Conservation (phyloP, 2,329 filamentous ascomycete species). For the Fusarium sp. region DNA sequence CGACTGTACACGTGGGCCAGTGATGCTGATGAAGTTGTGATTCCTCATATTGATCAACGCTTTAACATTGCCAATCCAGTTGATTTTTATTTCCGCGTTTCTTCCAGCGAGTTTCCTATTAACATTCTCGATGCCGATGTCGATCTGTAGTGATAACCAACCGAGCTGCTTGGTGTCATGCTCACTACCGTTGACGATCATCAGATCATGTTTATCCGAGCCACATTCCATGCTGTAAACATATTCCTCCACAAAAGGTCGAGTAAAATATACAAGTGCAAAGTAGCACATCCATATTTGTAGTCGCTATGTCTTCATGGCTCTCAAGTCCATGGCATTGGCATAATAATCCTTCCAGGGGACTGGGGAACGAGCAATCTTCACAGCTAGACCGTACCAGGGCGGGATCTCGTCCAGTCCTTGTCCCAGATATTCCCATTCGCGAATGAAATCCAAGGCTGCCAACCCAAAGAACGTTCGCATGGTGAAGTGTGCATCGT, state of each 20-base stretch:
- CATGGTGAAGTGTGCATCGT: constrained; percentile 49
- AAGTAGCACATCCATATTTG: not conserved
- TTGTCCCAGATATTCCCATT: not conserved
- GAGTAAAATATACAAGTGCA: not conserved
- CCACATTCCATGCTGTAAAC: not conserved
- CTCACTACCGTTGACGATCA: not conserved
- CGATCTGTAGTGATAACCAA: not conserved
- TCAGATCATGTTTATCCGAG: not conserved
- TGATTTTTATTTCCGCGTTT: not conserved
- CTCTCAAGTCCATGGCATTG: no score
- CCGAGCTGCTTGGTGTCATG: not conserved
- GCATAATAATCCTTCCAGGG: not conserved
- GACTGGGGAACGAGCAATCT: constrained; percentile 6
- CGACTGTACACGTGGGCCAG: not conserved
- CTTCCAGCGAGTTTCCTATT: not conserved
- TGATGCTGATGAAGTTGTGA: not conserved
- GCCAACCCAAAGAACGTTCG: constrained; percentile 51
- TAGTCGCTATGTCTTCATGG: not conserved
- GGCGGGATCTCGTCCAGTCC: not conserved
- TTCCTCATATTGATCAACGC: not conserved
- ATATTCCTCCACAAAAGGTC: not conserved
- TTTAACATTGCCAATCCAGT: not conserved
- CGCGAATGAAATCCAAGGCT: constrained; percentile 50
- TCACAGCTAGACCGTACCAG: constrained; percentile 16
- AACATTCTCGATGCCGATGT: not conserved